Conservation (phyloP, 805 yeast species). For the Danielia reshetovae region DNA sequence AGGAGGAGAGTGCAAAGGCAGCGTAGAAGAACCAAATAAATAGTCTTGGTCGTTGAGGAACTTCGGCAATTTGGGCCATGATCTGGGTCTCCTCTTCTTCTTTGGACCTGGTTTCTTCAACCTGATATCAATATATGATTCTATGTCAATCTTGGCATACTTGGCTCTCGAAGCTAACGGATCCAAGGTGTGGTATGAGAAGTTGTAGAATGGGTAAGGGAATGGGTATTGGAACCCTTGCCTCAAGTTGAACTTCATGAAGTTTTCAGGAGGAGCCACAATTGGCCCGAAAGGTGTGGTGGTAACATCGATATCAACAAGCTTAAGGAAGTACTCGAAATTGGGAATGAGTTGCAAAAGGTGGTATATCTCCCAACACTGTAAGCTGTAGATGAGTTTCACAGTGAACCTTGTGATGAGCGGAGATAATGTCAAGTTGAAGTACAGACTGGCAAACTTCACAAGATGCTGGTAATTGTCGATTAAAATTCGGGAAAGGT, state of each 20-base stretch:
- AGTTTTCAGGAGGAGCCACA: slow-evolving; percentile 38
- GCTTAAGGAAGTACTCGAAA: slow-evolving; percentile 29
- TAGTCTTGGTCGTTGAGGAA: not conserved
- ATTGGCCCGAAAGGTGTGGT: slow-evolving; percentile 36
- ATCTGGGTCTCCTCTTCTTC: not conserved
- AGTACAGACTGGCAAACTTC: slow-evolving; percentile 30
- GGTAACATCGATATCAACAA: slow-evolving; percentile 32
- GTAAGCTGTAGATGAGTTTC: slow-evolving; percentile 32
- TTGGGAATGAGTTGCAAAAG: slow-evolving; percentile 29
- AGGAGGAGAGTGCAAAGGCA: not conserved
- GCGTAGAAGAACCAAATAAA: not conserved
- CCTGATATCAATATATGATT: slow-evolving; percentile 35
- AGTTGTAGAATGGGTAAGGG: slow-evolving; percentile 44
- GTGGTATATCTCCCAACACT: slow-evolving; percentile 45
- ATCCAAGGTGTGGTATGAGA: slow-evolving; percentile 37
- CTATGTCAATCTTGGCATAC: slow-evolving; percentile 23
- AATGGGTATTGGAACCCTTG: slow-evolving; percentile 42
- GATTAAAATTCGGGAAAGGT: slow-evolving; percentile 33
- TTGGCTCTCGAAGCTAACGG: slow-evolving; percentile 24
- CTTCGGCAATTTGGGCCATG: slow-evolving; percentile 1
- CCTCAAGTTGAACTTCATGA: slow-evolving; percentile 29
- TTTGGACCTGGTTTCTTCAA: slow-evolving; percentile 16
- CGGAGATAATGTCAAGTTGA: slow-evolving; percentile 35
- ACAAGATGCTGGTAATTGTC: slow-evolving; percentile 33
- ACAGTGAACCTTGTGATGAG: slow-evolving; percentile 39